A percentile compares a stretch with the other conserved stretches of the same genome.
phyloP scores from a whole-genome alignment of 176 grass and related monocot genomes.

The Secale cereale region DNA sequence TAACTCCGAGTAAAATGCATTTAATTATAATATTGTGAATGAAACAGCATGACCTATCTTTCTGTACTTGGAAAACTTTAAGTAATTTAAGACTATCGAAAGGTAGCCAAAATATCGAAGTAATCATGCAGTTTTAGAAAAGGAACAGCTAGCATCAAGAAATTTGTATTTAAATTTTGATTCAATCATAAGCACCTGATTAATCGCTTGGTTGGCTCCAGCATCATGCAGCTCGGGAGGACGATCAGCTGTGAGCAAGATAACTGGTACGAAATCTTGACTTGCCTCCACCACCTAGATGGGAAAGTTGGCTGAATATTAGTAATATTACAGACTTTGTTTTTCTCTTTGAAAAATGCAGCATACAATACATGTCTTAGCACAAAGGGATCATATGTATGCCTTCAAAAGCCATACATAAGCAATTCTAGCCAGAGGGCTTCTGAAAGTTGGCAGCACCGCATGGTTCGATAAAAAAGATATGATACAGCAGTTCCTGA shows the following conservation, averaged over 20 bases:
- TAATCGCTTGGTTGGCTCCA: constrained; percentile 91
- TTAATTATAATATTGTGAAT: not conserved
- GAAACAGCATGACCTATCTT: not conserved
- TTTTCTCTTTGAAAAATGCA: not conserved
- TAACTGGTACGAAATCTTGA: constrained; percentile 79
- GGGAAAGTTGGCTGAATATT: constrained; percentile 27
- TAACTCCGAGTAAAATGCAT: not conserved
- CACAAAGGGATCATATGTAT: constrained; percentile 9
- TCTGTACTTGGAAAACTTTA: not conserved
- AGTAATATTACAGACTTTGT: constrained; percentile 13
- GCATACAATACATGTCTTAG: not conserved
- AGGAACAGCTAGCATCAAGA: constrained; percentile 2
- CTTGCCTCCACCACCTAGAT: constrained; percentile 90
- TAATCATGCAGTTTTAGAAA: not conserved
- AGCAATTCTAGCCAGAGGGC: constrained; percentile 1
- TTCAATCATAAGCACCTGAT: constrained; percentile 63
- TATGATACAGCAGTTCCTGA: not conserved
- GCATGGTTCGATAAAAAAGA: not conserved
- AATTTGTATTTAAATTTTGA: constrained; percentile 26
- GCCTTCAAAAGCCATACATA: constrained; percentile 4
- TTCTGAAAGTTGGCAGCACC: constrained; percentile 5
- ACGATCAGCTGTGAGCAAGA: constrained; percentile 89
- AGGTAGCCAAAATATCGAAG: not conserved
- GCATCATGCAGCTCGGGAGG: constrained; percentile 89
- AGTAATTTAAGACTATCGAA: not conserved